Percentiles rank a stretch among this genome's conserved stretches.
Conservation (phyloP, 2,329 filamentous ascomycete species). For the Chalara sp. region DNA sequence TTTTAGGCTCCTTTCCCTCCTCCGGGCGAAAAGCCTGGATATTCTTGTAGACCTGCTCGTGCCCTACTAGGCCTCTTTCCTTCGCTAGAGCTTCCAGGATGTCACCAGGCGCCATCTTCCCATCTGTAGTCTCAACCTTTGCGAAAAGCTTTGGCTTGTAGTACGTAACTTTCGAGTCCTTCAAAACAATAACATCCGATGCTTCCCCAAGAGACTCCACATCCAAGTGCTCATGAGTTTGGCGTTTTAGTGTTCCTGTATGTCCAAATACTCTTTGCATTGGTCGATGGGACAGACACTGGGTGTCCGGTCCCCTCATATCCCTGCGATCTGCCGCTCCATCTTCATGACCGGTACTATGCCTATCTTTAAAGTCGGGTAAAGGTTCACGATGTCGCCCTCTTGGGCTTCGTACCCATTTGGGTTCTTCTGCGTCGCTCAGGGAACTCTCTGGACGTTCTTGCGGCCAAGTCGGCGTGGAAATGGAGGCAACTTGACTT, state of each 20-base stretch:
- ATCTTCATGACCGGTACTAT: too few relatives aligned
- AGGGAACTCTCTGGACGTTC: background rate
- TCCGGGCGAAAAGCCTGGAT: conserved; percentile 23
- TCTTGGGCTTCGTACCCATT: too few relatives aligned
- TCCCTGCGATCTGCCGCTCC: too few relatives aligned
- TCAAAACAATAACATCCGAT: conserved; percentile 25
- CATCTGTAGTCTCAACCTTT: background rate
- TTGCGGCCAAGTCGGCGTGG: conserved; percentile 2
- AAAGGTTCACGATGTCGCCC: too few relatives aligned
- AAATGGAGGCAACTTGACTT: conserved; percentile 10
- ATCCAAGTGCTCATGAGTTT: conserved; percentile 15
- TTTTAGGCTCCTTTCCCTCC: conserved; percentile 8
- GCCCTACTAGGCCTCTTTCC: conserved; percentile 21
- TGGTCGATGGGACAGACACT: background rate
- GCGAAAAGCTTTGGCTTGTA: conserved; percentile 2
- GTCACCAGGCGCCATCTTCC: conserved; percentile 15
- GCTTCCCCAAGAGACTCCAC: conserved; percentile 17
- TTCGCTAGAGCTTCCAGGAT: conserved; percentile 21
- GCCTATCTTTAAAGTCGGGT: too few relatives aligned
- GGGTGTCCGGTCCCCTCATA: too few relatives aligned
- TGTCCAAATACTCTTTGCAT: conserved; percentile 15
- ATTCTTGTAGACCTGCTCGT: conserved; percentile 22
- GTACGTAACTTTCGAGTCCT: conserved; percentile 17
- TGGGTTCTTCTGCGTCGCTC: too few relatives aligned
- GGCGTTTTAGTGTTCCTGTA: conserved; percentile 13